Percentiles rank a stretch among this genome's conserved stretches.
Evolutionary conservation across 495 filamentous ascomycete species (phyloP).

Genomic region (Aspergillus diversus): DNA sequence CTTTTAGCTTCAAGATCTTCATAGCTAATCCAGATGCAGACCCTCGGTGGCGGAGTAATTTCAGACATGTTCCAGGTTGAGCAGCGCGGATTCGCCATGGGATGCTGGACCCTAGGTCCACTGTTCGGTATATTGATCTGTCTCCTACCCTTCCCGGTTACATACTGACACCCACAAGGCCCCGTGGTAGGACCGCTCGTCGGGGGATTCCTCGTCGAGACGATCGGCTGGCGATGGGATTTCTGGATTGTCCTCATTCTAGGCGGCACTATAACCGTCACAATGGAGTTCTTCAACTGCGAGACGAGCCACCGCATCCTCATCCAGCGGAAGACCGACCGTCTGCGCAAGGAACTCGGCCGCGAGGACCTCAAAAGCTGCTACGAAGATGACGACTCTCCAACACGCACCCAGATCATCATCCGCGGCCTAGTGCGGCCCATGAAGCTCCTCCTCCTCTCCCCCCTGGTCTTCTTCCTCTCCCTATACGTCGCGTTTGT

Average conservation of each 20-base stretch:
- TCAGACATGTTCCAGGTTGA: constrained; percentile 49
- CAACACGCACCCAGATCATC: constrained; percentile 48
- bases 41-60: constrained; percentile 54
- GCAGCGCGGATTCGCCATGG: constrained; percentile 43
- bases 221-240: constrained; percentile 33
- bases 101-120: constrained; percentile 57
- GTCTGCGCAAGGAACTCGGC: constrained; percentile 56
- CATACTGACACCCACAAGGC: background rate
- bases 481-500: constrained; percentile 38
- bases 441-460: constrained; percentile 37
- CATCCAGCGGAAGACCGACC: constrained; percentile 65
- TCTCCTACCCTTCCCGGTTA: background rate
- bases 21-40: constrained; percentile 37
- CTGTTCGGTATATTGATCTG: constrained; percentile 47
- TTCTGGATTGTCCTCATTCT: constrained; percentile 51
- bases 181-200: background rate
- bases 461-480: constrained; percentile 40
- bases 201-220: constrained; percentile 2
- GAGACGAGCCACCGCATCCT: constrained; percentile 77
- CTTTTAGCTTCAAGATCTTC: background rate
- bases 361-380: constrained; percentile 37
- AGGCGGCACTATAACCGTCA: constrained; percentile 28
- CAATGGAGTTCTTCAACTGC: constrained; percentile 55
- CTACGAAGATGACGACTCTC: constrained; percentile 11
- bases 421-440: constrained; percentile 27